Percentiles rank a stretch among this genome's conserved stretches.
These are phyloP conservation scores for Tolypocladium endophyticum DNA, from an alignment of 2,329 filamentous ascomycete genomes.

Conservation along the genomic window DNA sequence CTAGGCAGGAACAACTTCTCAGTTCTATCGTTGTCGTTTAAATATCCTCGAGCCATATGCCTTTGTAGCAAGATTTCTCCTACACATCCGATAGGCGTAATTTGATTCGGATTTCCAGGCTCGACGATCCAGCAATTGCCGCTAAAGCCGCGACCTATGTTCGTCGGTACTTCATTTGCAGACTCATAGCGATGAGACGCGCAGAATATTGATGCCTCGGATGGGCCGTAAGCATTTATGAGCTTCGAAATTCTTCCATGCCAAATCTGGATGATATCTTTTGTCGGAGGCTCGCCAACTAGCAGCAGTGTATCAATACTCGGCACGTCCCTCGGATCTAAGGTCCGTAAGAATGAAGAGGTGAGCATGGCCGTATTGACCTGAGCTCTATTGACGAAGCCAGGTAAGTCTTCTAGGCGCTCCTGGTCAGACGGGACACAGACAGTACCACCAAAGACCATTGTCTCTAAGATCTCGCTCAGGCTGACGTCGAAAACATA, in stretches of 20 bases:
- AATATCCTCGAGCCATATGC: not conserved
- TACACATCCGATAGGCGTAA: not conserved
- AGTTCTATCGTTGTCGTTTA: not conserved
- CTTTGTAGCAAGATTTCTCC: not conserved
- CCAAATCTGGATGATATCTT: not conserved
- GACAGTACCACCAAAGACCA: constrained; percentile 1
- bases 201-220: not conserved
- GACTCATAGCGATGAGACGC: not conserved
- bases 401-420: not conserved
- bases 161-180: not conserved
- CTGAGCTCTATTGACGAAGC: constrained; percentile 1
- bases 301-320: constrained; percentile 1
- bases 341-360: constrained; percentile 1
- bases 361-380: not conserved
- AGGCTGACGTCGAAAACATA: constrained; percentile 6
- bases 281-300: constrained; percentile 1
- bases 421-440: constrained; percentile 4
- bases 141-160: not conserved
- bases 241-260: not conserved
- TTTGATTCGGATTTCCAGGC: not conserved
- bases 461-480: constrained; percentile 3
- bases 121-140: not conserved
- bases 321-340: constrained; percentile 2
- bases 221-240: not conserved
- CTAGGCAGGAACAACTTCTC: not conserved